A percentile compares a stretch with the other conserved stretches of the same genome.
These are phyloP conservation scores for Acidomyces sp. DNA, from an alignment of 495 filamentous ascomycete species.

Conservation along the genomic window DNA sequence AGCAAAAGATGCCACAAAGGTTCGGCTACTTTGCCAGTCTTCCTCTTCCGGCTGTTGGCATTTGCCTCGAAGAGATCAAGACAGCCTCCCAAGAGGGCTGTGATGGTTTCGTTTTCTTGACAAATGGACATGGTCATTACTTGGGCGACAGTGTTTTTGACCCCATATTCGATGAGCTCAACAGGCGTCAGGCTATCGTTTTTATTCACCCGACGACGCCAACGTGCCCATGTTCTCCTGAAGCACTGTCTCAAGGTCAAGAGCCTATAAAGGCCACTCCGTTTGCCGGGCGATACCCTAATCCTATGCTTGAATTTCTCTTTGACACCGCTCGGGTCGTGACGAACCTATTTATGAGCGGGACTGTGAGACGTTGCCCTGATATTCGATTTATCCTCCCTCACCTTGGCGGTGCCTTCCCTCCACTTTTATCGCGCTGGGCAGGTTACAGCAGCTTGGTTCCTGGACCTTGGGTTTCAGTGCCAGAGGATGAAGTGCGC, in stretches of 20 bases:
- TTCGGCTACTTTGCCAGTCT: conserved; percentile 41
- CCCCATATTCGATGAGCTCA: conserved; percentile 30
- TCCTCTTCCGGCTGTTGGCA: conserved; percentile 35
- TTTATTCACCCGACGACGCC: conserved; percentile 44
- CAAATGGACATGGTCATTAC: conserved; percentile 38
- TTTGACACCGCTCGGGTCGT: conserved; percentile 41
- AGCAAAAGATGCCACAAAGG: conserved; percentile 25
- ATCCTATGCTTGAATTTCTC: conserved; percentile 43
- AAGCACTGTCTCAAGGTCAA: conserved; percentile 9
- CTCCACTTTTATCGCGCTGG: conserved; percentile 34
- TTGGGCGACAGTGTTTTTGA: conserved; percentile 35
- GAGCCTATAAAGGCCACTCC: conserved; percentile 15
- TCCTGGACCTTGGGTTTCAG: conserved; percentile 9
- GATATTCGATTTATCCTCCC: conserved; percentile 36
- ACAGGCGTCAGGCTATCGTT: conserved; percentile 23
- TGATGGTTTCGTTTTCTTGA: conserved; percentile 38
- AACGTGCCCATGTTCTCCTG: conserved; percentile 13
- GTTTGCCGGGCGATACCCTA: conserved; percentile 25
- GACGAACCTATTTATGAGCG: conserved; percentile 37
- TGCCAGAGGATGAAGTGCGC: conserved; percentile 13
- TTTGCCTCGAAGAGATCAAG: conserved; percentile 34
- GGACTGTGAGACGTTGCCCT: conserved; percentile 32
- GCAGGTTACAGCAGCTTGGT: conserved; percentile 26
- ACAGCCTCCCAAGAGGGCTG: conserved; percentile 29
- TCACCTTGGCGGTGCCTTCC: conserved; percentile 38